Base-by-base conservation (phyloP, 805 yeast genomes). In the Blastobotrys parvus region DNA sequence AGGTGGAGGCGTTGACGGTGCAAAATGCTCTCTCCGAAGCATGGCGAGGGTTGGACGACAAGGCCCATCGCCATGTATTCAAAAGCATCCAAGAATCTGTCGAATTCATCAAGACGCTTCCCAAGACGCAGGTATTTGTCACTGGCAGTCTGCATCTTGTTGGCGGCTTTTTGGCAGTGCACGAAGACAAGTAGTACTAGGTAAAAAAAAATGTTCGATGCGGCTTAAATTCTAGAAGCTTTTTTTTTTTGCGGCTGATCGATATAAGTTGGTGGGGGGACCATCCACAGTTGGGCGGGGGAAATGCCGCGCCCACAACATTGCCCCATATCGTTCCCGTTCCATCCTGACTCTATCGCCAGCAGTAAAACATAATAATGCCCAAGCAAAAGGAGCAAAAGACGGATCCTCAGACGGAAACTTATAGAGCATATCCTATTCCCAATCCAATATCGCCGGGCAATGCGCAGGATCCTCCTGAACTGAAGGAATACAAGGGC, bases 71-170 rank as follows among this genome's bases (percentile, higher is more conserved):
- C 25, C 71, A 76, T 46, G 77, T 90, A 1, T 74, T 79, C 51
- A 75, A 75, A 21, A 87, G 79, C 53, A 84, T 92, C 35, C 95
- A 92, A 60, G 74, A 82, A 1, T 78, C 89, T 25, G 77, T 75
- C 39, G 71, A 70, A 39, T 72, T 68, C 51, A 72, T 77, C 40
- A 71, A 73, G 45, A 62, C 72, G 19, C 42, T 41, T 25, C 41
- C 47, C 21, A 48, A 52, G 4, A 63, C 77, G 18, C 88, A 87
- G 49, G 94, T 87, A 1, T 82, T 88, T 64, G 97, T 88, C 0
- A 83, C 94, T 46, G 99, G 99, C 1, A 88, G 97, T 3, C 68
- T 92, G 50, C 96, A 90, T 60, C 68, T 94, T 45, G 95, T 92
- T 8, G 99, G 99, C 15, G 98, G 97, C 0, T 74, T 92, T 45